A percentile compares a stretch with the other conserved stretches of the same genome.
phyloP scores from a whole-genome alignment of 1,139 yeast genomes.

The Scheffersomyces parashehatae region DNA sequence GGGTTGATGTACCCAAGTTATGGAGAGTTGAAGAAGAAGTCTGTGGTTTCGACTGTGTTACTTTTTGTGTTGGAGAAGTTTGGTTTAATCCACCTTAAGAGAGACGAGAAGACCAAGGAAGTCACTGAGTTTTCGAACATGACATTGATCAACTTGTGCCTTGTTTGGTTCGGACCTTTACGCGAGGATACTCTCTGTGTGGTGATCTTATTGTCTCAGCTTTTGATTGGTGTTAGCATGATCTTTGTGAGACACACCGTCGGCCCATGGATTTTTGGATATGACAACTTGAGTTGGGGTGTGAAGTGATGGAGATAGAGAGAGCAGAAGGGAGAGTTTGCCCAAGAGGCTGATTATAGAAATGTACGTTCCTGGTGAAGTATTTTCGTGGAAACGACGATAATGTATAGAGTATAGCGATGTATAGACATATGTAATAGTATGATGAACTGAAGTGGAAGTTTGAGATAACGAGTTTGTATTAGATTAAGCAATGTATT shows the following conservation, averaged over 20 bases:
- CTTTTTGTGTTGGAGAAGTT: slow-evolving; percentile 41
- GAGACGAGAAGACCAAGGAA: slow-evolving; percentile 30
- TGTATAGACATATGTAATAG: too few species aligned
- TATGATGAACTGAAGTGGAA: too few species aligned
- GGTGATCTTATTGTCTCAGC: slow-evolving; percentile 60
- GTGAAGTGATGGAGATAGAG: slow-evolving; percentile 25
- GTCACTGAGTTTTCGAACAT: slow-evolving; percentile 68
- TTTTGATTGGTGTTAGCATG: slow-evolving; percentile 64
- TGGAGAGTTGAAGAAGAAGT: slow-evolving; percentile 25
- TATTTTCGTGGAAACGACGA: too few species aligned
- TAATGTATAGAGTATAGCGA: too few species aligned
- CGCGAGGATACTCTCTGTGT: slow-evolving; percentile 77
- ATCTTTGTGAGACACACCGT: slow-evolving; percentile 76
- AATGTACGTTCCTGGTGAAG: too few species aligned
- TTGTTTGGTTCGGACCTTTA: slow-evolving; percentile 88
- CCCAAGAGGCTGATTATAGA: too few species aligned
- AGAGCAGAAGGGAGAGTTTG: neutral
- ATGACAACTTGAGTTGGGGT: slow-evolving; percentile 68
- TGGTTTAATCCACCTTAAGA: slow-evolving; percentile 49
- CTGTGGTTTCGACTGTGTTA: slow-evolving; percentile 22
- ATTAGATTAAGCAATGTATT: too few species aligned
- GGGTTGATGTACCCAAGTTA: slow-evolving; percentile 74
- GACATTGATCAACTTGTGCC: slow-evolving; percentile 79
- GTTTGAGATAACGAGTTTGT: too few species aligned
- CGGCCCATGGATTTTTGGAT: slow-evolving; percentile 86